Evolutionary conservation across 2,329 filamentous ascomycete species (phyloP), one percentile per base, ranked within the genome.

Genomic region (Orbilia ellipsospora): DNA sequence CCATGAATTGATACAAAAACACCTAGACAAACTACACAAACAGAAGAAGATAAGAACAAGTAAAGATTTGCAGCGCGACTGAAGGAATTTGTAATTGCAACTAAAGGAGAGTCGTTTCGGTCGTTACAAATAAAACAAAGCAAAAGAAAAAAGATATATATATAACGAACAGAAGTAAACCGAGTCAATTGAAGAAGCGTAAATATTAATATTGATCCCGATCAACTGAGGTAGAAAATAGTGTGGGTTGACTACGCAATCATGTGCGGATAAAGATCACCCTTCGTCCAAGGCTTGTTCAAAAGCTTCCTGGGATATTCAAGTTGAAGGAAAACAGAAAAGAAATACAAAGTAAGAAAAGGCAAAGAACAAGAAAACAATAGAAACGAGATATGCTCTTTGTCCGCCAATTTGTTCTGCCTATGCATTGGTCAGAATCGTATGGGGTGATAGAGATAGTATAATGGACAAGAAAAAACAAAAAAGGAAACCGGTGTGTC

Each of bases 391-490:
- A 36, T 62, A 40, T 31, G 40, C 70, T 67, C 63, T 63, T 67
- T 67, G 48, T 74, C 70, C 70, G 56, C 70, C 63, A 74, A 74
- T 74, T 56, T 74, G 70, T 68, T 60, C 70, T 74, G 70, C 70
- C 63, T 57, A 51, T 63, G 36, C 51, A 16, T 57, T 74, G 70
- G 70, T 74, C 70, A 74, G 70, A 74, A 74, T 42, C 45, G 31
- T 68, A 57, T 74, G 70, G 70, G 69, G 70, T 61, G 40, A 28
- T 63, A 74, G 70, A 74, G 64, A 51, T 52, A 28, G 64, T 59
- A 48, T 57, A 13, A 26, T 5, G 10, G 18, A 18, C 54, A 8
- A 62, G 62, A 51, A 13, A 18, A 60, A 62, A 56, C 12, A 7
- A 65, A 50, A 61, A 36, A 36, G 31, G 42, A 31, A 50, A 10